phyloP scores from a whole-genome alignment of 192 early-diverging fungal species.

The Dissophora globulifera region DNA sequence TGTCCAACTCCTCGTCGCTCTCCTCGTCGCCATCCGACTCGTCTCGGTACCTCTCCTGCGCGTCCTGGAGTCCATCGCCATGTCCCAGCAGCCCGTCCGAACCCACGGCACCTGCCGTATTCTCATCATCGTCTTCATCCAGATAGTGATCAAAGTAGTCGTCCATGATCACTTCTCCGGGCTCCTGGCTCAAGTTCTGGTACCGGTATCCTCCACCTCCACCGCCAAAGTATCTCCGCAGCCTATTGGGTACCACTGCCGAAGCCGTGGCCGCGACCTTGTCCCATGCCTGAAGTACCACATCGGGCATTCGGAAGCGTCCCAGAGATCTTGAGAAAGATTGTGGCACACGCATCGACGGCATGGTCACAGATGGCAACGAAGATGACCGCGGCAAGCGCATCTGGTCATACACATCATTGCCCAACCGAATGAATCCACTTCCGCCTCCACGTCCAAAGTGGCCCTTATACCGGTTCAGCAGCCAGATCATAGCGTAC shows the following conservation, averaged over 20 bases:
- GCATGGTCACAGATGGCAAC: constrained; percentile 42
- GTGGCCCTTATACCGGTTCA: constrained; percentile 22
- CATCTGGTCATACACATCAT: constrained; percentile 43
- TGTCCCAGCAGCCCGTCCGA: constrained; percentile 6
- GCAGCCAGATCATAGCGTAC: constrained; percentile 8
- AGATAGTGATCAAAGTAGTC: constrained; percentile 55
- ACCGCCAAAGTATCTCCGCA: constrained; percentile 18
- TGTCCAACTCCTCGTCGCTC: constrained; percentile 25
- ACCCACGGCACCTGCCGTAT: background rate
- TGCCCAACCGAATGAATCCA: constrained; percentile 37
- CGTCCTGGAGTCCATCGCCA: constrained; percentile 23
- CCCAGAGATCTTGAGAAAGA: constrained; percentile 27
- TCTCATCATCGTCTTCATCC: constrained; percentile 47
- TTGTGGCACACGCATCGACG: constrained; percentile 19
- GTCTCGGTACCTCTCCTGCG: constrained; percentile 43
- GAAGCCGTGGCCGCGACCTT: constrained; percentile 9
- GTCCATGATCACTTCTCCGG: constrained; percentile 51
- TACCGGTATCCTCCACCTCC: constrained; percentile 36
- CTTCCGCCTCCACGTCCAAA: constrained; percentile 11
- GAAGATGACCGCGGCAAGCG: constrained; percentile 41
- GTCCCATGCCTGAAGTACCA: constrained; percentile 33
- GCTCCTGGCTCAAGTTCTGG: constrained; percentile 50
- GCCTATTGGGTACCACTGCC: constrained; percentile 13
- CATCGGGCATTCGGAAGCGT: constrained; percentile 28
- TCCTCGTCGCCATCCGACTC: constrained; percentile 26